phyloP scores from a whole-genome alignment of 345 rosid genomes.

The Eucalyptus dawsonii region DNA sequence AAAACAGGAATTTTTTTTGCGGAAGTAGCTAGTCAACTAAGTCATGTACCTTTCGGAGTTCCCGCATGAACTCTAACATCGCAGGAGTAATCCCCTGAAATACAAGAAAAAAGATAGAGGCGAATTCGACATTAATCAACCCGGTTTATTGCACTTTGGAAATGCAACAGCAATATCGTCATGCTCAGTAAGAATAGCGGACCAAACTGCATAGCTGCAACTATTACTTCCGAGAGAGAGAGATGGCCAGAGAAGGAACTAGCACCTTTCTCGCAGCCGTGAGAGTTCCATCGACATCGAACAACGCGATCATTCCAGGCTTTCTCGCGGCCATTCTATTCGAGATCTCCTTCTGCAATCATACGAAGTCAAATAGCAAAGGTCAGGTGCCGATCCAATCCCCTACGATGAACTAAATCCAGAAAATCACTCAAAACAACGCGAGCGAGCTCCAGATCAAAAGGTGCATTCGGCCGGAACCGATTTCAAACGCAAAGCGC shows the following conservation, averaged over 20 bases:
- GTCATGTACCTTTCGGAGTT: constrained; percentile 56
- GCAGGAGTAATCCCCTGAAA: constrained; percentile 35
- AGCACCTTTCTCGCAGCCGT: constrained; percentile 89
- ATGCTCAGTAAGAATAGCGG: background rate
- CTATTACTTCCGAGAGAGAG: background rate
- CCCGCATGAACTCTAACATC: constrained; percentile 56
- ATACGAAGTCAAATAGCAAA: background rate
- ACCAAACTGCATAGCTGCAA: background rate
- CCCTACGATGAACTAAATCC: background rate
- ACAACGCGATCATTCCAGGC: constrained; percentile 79
- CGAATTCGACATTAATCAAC: background rate
- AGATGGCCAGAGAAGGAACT: background rate
- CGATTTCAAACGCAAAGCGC: background rate
- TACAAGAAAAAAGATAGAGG: background rate
- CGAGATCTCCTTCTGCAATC: background rate
- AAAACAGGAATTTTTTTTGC: background rate
- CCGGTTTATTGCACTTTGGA: background rate
- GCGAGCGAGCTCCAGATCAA: background rate
- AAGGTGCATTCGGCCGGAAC: background rate
- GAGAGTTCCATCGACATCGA: constrained; percentile 97
- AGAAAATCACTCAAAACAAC: background rate
- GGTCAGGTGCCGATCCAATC: background rate
- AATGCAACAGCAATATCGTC: background rate
- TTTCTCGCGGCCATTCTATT: constrained; percentile 13
- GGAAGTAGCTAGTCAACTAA: background rate